Evolutionary conservation across 768 basidiomycete species (phyloP).

Genomic region (Leccinum truebloodii): DNA sequence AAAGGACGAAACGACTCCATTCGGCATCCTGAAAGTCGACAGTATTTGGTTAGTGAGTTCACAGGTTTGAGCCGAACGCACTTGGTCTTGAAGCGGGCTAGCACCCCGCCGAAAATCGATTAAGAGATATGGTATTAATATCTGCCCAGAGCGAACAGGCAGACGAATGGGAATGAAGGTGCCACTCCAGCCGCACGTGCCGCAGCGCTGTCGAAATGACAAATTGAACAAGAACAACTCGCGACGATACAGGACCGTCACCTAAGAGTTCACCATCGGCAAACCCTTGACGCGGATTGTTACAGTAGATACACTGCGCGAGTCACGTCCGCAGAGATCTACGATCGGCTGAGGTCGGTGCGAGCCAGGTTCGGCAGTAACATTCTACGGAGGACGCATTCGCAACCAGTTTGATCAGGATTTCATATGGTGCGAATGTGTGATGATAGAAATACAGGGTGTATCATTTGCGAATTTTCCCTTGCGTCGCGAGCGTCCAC

Average conservation of each 20-base stretch:
- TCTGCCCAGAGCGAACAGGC: not conserved
- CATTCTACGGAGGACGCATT: slow-evolving; percentile 4
- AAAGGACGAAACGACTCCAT: slow-evolving; percentile 1
- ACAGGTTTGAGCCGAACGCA: slow-evolving; percentile 2
- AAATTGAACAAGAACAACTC: not conserved
- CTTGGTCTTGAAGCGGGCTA: slow-evolving; percentile 5
- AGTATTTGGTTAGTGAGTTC: not conserved
- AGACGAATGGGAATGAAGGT: not conserved
- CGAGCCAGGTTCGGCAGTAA: not conserved
- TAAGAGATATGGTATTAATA: slow-evolving; percentile 2
- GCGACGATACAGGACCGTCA: too few species aligned
- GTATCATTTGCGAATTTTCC: slow-evolving; percentile 8
- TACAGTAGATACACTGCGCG: slow-evolving; percentile 1
- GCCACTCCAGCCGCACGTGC: slow-evolving; percentile 2
- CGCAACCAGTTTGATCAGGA: slow-evolving; percentile 4
- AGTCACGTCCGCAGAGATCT: slow-evolving; percentile 12
- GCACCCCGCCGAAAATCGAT: not conserved
- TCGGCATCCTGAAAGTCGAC: slow-evolving; percentile 10
- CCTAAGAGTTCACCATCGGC: not conserved
- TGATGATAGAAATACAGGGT: slow-evolving; percentile 13
- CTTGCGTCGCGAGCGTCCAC: not conserved
- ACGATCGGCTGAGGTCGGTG: not conserved
- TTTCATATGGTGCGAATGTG: slow-evolving; percentile 3
- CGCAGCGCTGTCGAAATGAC: slow-evolving; percentile 1
- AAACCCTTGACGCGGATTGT: not conserved